Conservation (phyloP, 495 filamentous ascomycete genomes). For the Achaetomiella virescens region DNA sequence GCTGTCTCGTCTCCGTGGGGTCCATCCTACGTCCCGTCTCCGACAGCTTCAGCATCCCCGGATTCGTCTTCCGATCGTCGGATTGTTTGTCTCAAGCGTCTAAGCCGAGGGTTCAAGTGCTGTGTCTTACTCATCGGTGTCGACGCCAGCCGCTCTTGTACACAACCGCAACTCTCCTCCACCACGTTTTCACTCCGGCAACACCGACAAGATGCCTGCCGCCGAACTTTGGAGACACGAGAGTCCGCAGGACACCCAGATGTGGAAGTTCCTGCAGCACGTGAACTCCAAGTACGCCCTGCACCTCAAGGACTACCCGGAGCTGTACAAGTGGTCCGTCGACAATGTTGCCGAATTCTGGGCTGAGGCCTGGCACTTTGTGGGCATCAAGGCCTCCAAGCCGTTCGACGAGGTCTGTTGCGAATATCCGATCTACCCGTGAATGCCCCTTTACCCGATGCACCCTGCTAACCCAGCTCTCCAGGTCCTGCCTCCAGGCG, state of each 20-base stretch:
- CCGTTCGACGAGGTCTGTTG: constrained; percentile 53
- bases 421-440: neutral
- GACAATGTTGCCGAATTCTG: constrained; percentile 71
- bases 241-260: constrained; percentile 58
- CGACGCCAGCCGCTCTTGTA: neutral
- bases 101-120: no score
- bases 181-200: neutral
- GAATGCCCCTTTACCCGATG: neutral
- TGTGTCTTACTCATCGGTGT: no score
- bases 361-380: constrained; percentile 79
- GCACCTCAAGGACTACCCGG: constrained; percentile 56
- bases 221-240: constrained; percentile 66
- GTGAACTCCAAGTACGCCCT: constrained; percentile 63
- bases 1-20: no score
- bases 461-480: constrained; percentile 5
- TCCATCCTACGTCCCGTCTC: no score
- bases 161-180: neutral
- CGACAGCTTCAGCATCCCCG: no score
- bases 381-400: constrained; percentile 61
- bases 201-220: constrained; percentile 24
- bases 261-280: constrained; percentile 61
- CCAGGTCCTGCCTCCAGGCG: constrained; percentile 61
- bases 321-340: constrained; percentile 79
- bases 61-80: no score
- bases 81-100: no score